Conservation (phyloP, 139 green algal genomes). For the Chlorella sp. region DNA sequence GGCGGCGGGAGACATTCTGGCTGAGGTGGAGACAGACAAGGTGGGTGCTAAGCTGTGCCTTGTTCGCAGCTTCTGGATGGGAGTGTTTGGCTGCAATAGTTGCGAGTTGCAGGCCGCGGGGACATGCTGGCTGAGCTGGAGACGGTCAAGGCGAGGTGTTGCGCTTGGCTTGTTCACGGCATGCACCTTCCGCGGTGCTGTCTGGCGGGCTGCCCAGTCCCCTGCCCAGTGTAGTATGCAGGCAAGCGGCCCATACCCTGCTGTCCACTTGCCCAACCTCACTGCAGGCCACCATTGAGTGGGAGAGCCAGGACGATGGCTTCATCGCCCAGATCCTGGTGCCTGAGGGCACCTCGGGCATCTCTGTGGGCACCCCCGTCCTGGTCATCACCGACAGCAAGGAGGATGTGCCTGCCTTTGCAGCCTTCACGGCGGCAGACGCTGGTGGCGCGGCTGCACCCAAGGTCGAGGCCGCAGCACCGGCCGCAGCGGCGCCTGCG, state of each 20-base stretch:
- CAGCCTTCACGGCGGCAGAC: constrained; percentile 69
- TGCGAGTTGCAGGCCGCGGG: too few relatives aligned
- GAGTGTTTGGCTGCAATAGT: too few relatives aligned
- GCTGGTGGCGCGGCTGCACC: constrained; percentile 36
- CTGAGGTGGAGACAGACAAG: constrained; percentile 97
- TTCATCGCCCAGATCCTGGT: constrained; percentile 88
- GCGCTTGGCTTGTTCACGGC: too few relatives aligned
- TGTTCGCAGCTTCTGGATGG: too few relatives aligned
- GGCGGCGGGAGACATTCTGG: constrained; percentile 76
- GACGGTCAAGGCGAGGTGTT: too few relatives aligned
- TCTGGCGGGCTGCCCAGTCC: too few relatives aligned
- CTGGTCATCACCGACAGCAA: constrained; percentile 83
- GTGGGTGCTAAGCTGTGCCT: too few relatives aligned
- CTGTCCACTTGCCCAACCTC: background rate
- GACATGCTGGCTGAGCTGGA: background rate
- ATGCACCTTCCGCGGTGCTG: too few relatives aligned
- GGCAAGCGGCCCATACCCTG: too few relatives aligned
- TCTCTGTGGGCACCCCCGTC: constrained; percentile 68
- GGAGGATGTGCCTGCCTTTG: constrained; percentile 71
- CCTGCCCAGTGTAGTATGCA: too few relatives aligned
- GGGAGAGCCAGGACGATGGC: constrained; percentile 96
- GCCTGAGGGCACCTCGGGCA: constrained; percentile 69
- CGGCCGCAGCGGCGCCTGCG: too few relatives aligned
- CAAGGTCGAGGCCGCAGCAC: constrained; percentile 21
- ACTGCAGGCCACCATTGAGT: constrained; percentile 91